These are phyloP conservation scores for Amesomyces nigricolor DNA, from an alignment of 2,329 filamentous ascomycete genomes.

Conservation along the genomic window DNA sequence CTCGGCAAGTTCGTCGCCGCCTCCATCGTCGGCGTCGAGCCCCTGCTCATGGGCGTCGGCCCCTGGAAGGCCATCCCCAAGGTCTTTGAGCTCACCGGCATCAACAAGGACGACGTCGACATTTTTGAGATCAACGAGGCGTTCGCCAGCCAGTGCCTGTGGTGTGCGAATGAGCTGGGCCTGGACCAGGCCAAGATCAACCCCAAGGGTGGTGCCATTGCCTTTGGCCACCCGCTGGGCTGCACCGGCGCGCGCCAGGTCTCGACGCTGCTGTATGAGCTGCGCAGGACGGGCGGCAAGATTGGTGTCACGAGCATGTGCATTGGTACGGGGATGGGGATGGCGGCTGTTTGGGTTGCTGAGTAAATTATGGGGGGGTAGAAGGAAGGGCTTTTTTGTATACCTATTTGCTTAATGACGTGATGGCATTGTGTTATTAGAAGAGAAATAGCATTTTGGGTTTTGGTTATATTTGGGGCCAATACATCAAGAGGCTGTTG, in stretches of 20 bases:
- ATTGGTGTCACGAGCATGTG: slow-evolving; percentile 95
- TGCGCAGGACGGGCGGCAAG: slow-evolving; percentile 76
- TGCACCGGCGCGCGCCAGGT: slow-evolving; percentile 94
- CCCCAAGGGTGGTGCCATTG: slow-evolving; percentile 94
- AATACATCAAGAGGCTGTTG: too few relatives aligned
- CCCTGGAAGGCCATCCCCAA: slow-evolving; percentile 95
- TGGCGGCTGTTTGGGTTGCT: slow-evolving; percentile 93
- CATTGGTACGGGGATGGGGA: slow-evolving; percentile 93
- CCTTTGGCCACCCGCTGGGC: slow-evolving; percentile 90
- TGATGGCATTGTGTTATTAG: slow-evolving; percentile 15
- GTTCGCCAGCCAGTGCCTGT: slow-evolving; percentile 91
- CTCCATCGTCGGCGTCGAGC: slow-evolving; percentile 80
- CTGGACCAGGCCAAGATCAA: slow-evolving; percentile 85
- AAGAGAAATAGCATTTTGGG: slow-evolving; percentile 12
- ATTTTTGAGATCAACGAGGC: slow-evolving; percentile 99
- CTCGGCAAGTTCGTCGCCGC: slow-evolving; percentile 88
- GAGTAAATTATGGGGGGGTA: slow-evolving; percentile 22
- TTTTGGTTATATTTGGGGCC: background rate
- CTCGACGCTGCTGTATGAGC: slow-evolving; percentile 83
- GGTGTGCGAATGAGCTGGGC: slow-evolving; percentile 83
- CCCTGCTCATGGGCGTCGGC: slow-evolving; percentile 91
- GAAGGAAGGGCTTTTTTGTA: slow-evolving; percentile 7
- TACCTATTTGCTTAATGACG: slow-evolving; percentile 12
- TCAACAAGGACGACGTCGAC: slow-evolving; percentile 85
- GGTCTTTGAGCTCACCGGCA: slow-evolving; percentile 79